These are phyloP conservation scores for Bremia lactucae DNA, from an alignment of 352 stramenopile genomes.

Conservation along the genomic window DNA sequence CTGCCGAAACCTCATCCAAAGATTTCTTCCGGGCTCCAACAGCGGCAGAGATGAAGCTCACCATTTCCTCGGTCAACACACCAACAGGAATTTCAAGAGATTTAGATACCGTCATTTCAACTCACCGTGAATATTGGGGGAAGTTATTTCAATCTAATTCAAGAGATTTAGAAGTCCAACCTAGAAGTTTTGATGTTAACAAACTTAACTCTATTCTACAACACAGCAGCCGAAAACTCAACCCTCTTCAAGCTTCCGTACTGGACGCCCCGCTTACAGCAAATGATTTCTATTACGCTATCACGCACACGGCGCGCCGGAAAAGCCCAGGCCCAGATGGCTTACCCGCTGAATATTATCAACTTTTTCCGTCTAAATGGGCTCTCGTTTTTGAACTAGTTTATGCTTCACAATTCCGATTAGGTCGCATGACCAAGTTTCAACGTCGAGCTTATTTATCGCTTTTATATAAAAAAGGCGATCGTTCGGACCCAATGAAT, in stretches of 20 bases:
- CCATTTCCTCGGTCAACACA: slow-evolving; percentile 2
- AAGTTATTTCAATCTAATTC: slow-evolving; percentile 3
- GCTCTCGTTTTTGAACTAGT: background rate
- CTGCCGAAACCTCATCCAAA: background rate
- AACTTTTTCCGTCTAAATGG: background rate
- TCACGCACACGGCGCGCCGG: background rate
- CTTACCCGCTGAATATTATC: background rate
- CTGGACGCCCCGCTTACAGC: background rate
- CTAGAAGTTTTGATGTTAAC: background rate
- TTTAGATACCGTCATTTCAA: background rate
- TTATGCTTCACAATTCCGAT: background rate
- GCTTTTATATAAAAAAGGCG: background rate
- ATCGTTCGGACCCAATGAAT: background rate
- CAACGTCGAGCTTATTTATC: background rate
- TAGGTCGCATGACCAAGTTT: background rate
- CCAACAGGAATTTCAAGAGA: background rate
- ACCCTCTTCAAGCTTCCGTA: background rate
- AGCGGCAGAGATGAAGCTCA: background rate
- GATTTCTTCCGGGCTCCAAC: background rate
- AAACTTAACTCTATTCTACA: slow-evolving; percentile 1
- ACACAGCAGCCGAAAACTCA: background rate
- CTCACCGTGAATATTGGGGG: slow-evolving; percentile 4
- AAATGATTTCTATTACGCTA: background rate
- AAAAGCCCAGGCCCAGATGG: background rate
- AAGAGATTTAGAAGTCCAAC: background rate